Evolutionary conservation across 2,329 filamentous ascomycete species (phyloP).

Genomic region (Basipetospora chlamydospora): DNA sequence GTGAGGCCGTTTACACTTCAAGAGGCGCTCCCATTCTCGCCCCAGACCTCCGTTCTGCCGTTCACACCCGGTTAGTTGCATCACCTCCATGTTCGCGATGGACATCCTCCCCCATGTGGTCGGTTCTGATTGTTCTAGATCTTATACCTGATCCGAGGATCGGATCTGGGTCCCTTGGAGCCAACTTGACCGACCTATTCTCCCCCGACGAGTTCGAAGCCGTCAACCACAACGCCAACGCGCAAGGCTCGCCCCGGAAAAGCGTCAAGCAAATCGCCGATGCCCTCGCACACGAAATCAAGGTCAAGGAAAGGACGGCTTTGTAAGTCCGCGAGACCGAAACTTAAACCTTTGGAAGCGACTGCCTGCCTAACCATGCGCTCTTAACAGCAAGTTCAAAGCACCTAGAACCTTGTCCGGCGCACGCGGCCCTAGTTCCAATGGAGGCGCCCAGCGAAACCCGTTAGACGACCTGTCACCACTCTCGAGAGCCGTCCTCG

Average conservation of each 20-base stretch:
- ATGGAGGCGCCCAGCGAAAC: constrained; percentile 12
- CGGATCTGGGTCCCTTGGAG: constrained; percentile 38
- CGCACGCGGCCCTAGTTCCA: too few species aligned
- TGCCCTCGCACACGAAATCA: constrained; percentile 61
- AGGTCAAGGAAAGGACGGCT: constrained; percentile 53
- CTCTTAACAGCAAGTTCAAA: constrained; percentile 45
- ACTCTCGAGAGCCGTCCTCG: constrained; percentile 26
- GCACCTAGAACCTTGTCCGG: constrained; percentile 12
- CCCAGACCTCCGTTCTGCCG: constrained; percentile 65
- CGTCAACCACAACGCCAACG: constrained; percentile 56
- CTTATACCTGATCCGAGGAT: constrained; percentile 52
- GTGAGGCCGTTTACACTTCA: constrained; percentile 46
- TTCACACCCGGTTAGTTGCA: constrained; percentile 51
- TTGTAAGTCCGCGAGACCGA: constrained; percentile 47
- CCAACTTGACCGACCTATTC: constrained; percentile 36
- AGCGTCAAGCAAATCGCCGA: constrained; percentile 57
- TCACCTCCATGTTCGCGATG: background rate
- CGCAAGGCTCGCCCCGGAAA: constrained; percentile 42
- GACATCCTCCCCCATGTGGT: constrained; percentile 1
- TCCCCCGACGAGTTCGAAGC: constrained; percentile 43
- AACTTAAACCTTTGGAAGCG: too few species aligned
- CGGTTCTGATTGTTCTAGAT: constrained; percentile 24
- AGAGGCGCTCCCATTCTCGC: constrained; percentile 69
- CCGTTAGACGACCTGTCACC: constrained; percentile 32
- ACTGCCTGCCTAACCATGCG: too few species aligned